Base-by-base conservation (phyloP, 1,139 yeast species). In the Magnusiomyces suaveolens region DNA sequence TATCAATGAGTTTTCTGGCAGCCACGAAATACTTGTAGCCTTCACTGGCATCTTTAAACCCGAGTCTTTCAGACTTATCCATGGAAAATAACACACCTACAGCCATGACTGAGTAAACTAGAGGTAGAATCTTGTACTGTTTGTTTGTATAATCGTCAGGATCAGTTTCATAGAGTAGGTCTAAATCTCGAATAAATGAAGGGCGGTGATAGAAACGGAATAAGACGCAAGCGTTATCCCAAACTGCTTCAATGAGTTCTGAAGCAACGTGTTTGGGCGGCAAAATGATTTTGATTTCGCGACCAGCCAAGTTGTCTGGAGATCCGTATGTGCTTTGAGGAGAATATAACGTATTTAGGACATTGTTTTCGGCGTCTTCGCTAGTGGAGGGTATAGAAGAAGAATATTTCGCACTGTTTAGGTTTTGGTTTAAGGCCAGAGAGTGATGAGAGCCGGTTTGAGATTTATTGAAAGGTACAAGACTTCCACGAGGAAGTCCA, bases 151-250 rank as follows among this genome's bases (percentile, higher is more conserved):
- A 86, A 56, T 81, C 77, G 6, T 75, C 74, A 0, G 90, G 88
- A 60, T 82, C 88, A 12, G 87, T 75, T 48, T 83, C 84, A 63
- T 82, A 79, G 38, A 81, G 76, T 46, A 79, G 75, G 59, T 78
- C 79, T 51, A 82, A 65, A 59, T 79, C 81, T 48, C 82, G 69
- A 67, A 81, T 68, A 57, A 88, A 79, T 2, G 92, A 82, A 0
- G 96, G 95, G 26, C 95, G 75, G 65, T 89, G 96, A 66, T 86
- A 86, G 65, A 89, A 88, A 54, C 96, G 74, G 66, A 87, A 86
- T 54, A 88, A 72, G 14, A 87, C 89, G 68, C 95, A 87, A 0
- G 95, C 92, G 63, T 84, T 83, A 60, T 82, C 80, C 95, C 96
- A 88, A 1, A 92, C 87, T 50, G 84, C 80, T 62, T 80, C 81